phyloP scores from a whole-genome alignment of 2,329 filamentous ascomycete genomes.

The Parafenestella ontariensis region DNA sequence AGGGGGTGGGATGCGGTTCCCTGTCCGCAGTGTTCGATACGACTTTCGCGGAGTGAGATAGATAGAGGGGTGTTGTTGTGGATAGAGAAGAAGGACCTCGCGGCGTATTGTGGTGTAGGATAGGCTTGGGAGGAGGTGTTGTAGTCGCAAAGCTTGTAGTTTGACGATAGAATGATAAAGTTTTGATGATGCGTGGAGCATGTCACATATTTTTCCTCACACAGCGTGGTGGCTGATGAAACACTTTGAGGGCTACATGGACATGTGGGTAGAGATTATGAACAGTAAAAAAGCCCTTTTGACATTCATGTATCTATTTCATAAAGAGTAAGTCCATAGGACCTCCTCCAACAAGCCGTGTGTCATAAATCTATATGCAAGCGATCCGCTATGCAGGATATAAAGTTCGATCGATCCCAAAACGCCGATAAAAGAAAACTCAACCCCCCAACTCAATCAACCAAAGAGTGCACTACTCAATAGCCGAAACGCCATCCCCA shows the following conservation, averaged over 20 bases:
- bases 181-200: too few relatives aligned
- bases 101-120: too few relatives aligned
- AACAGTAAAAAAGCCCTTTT: background rate
- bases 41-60: background rate
- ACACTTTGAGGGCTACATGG: too few relatives aligned
- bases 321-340: too few relatives aligned
- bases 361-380: background rate
- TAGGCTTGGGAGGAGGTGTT: background rate
- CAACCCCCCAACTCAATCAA: background rate
- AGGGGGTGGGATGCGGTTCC: background rate
- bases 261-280: too few relatives aligned
- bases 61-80: background rate
- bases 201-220: too few relatives aligned
- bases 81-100: background rate
- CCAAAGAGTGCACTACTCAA: constrained; percentile 54
- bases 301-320: background rate
- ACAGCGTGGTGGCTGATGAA: too few relatives aligned
- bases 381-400: background rate
- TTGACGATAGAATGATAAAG: background rate
- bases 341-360: too few relatives aligned
- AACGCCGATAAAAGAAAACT: background rate
- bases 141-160: background rate
- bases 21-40: background rate
- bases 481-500: constrained; percentile 59
- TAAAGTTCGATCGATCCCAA: background rate